Evolutionary conservation across 2,329 filamentous ascomycete genomes (phyloP).

Genomic region (Aspergillus intermedius): DNA sequence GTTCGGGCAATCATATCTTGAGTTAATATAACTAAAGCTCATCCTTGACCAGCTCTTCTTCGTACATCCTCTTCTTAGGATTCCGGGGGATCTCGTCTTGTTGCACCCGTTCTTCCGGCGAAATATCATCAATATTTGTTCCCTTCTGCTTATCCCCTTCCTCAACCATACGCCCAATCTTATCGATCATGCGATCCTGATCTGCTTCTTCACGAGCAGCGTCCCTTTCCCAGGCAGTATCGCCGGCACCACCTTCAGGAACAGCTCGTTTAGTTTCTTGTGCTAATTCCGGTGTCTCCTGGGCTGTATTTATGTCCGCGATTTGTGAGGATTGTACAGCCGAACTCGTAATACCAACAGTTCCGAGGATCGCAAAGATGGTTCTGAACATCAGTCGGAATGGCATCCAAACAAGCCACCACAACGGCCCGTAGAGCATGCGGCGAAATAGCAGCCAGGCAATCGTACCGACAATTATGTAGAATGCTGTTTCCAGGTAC

Average conservation of each 20-base stretch:
- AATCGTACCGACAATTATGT: constrained; percentile 69
- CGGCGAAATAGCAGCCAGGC: constrained; percentile 81
- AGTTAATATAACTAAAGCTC: constrained; percentile 23
- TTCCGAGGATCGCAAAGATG: constrained; percentile 50
- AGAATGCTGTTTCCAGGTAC: constrained; percentile 89
- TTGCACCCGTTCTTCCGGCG: constrained; percentile 27
- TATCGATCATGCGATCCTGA: constrained; percentile 33
- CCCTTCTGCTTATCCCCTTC: constrained; percentile 18
- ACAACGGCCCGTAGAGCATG: constrained; percentile 78
- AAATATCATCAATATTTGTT: constrained; percentile 27
- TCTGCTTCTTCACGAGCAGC: constrained; percentile 15
- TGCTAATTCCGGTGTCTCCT: constrained; percentile 10
- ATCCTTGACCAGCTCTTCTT: background rate
- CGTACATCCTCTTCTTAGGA: constrained; percentile 36
- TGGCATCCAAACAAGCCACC: constrained; percentile 83
- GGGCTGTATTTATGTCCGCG: constrained; percentile 13
- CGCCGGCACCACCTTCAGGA: constrained; percentile 8
- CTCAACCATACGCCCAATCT: constrained; percentile 37
- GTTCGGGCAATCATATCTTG: too few relatives aligned
- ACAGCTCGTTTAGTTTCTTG: constrained; percentile 16
- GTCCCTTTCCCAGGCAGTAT: constrained; percentile 15
- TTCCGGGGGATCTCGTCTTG: constrained; percentile 39
- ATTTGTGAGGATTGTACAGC: constrained; percentile 19
- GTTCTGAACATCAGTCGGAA: constrained; percentile 60
- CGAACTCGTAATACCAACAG: constrained; percentile 37